These are phyloP conservation scores for Fusarium nurragi DNA, from an alignment of 2,329 filamentous ascomycete genomes.

Conservation along the genomic window DNA sequence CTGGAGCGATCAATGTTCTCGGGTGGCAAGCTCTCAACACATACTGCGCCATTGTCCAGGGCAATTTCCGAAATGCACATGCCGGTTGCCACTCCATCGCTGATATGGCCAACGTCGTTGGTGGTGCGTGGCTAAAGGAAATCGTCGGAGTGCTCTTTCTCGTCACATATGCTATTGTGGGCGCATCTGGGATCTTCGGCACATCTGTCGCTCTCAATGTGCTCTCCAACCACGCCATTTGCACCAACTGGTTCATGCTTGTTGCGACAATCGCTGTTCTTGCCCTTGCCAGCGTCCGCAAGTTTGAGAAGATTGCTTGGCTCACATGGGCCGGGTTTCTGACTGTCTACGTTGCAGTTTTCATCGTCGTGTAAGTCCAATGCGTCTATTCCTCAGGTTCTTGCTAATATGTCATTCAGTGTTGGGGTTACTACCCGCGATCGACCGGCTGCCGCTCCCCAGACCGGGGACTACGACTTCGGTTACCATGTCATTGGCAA, in stretches of 20 bases:
- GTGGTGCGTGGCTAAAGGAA: conserved; percentile 62
- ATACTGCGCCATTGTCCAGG: conserved; percentile 53
- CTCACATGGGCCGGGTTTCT: conserved; percentile 62
- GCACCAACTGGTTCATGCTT: conserved; percentile 67
- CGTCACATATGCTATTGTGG: conserved; percentile 64
- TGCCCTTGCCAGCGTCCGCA: conserved; percentile 58
- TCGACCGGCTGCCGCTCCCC: conserved; percentile 65
- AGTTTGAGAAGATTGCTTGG: conserved; percentile 59
- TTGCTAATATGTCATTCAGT: conserved; percentile 7
- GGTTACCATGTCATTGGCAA: conserved; percentile 61
- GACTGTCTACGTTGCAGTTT: conserved; percentile 63
- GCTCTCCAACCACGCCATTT: conserved; percentile 65
- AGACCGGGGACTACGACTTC: conserved; percentile 63
- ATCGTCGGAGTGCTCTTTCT: conserved; percentile 65
- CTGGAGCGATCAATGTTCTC: conserved; percentile 55
- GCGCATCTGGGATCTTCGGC: conserved; percentile 67
- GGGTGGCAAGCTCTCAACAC: conserved; percentile 55
- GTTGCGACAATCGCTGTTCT: conserved; percentile 62
- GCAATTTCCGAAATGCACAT: conserved; percentile 52
- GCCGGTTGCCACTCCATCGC: conserved; percentile 50
- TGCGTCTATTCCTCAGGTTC: not conserved
- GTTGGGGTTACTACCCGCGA: conserved; percentile 56
- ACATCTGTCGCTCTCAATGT: conserved; percentile 69
- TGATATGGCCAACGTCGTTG: conserved; percentile 64
- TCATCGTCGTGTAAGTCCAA: conserved; percentile 56